Conservation (phyloP, 1,139 yeast genomes). For the Sugiyamaella castrensis region DNA sequence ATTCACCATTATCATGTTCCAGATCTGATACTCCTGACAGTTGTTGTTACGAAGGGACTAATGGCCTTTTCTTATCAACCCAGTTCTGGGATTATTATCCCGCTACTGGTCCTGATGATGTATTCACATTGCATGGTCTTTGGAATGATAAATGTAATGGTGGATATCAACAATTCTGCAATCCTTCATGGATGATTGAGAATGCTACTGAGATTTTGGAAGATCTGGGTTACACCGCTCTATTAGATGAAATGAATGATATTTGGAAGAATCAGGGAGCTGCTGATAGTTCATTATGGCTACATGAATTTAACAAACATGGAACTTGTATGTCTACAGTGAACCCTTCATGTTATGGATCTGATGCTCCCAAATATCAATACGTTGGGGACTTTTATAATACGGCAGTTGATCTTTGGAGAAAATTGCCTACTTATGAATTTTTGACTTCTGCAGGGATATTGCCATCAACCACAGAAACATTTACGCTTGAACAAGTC, state of each 20-base stretch:
- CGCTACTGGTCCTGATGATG: slow-evolving; percentile 70
- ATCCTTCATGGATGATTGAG: slow-evolving; percentile 53
- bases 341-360: slow-evolving; percentile 62
- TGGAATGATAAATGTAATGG: slow-evolving; percentile 88
- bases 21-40: slow-evolving; percentile 37
- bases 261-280: slow-evolving; percentile 82
- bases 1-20: slow-evolving; percentile 66
- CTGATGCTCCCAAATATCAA: slow-evolving; percentile 43
- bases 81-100: slow-evolving; percentile 96
- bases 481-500: slow-evolving; percentile 65
- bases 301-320: slow-evolving; percentile 92
- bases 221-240: slow-evolving; percentile 43
- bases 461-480: slow-evolving; percentile 55
- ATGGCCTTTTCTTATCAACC: slow-evolving; percentile 79
- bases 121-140: slow-evolving; percentile 80
- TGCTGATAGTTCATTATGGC: slow-evolving; percentile 75
- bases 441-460: slow-evolving; percentile 69
- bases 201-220: slow-evolving; percentile 55
- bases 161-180: slow-evolving; percentile 73
- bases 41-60: slow-evolving; percentile 89
- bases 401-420: slow-evolving; percentile 61
- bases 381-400: slow-evolving; percentile 79
- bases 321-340: slow-evolving; percentile 89
- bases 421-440: slow-evolving; percentile 64
- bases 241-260: slow-evolving; percentile 55